Evolutionary conservation across 2,329 filamentous ascomycete species (phyloP).

Genomic region (Colletotrichum sp.): DNA sequence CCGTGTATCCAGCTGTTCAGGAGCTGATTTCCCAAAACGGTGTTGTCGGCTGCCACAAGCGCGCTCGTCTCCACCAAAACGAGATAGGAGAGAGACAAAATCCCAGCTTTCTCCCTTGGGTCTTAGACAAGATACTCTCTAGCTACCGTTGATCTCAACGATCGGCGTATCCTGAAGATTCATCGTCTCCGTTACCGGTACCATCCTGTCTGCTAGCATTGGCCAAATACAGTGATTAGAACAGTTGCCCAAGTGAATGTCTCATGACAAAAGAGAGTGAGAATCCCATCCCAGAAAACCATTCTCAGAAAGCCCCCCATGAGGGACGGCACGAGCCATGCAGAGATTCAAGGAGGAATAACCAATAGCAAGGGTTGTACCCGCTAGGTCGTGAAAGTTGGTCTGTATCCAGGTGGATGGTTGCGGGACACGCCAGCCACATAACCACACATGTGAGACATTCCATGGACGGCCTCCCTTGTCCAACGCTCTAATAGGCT

Average conservation of each 20-base stretch:
- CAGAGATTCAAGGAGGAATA: not conserved
- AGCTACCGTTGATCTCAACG: not conserved
- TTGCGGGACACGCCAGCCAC: not conserved
- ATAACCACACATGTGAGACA: not conserved
- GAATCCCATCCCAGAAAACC: not conserved
- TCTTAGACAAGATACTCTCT: not conserved
- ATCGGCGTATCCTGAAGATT: not conserved
- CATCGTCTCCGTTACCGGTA: not conserved
- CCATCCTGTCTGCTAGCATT: not conserved
- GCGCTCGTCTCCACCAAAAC: not conserved
- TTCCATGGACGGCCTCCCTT: not conserved
- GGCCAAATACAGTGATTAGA: not conserved
- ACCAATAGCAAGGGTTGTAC: not conserved
- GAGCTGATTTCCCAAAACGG: not conserved
- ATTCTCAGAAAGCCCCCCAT: not conserved
- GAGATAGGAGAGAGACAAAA: not conserved
- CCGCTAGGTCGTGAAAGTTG: not conserved
- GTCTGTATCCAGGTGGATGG: not conserved
- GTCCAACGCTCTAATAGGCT: not conserved
- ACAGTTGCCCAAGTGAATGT: not conserved
- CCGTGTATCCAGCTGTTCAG: not conserved
- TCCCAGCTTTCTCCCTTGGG: not conserved
- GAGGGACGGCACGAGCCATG: not conserved
- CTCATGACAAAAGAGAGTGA: not conserved
- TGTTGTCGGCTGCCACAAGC: not conserved